These are phyloP conservation scores for Musa schizocarpa DNA, from an alignment of 176 grass and related monocot species.

Conservation along the genomic window DNA sequence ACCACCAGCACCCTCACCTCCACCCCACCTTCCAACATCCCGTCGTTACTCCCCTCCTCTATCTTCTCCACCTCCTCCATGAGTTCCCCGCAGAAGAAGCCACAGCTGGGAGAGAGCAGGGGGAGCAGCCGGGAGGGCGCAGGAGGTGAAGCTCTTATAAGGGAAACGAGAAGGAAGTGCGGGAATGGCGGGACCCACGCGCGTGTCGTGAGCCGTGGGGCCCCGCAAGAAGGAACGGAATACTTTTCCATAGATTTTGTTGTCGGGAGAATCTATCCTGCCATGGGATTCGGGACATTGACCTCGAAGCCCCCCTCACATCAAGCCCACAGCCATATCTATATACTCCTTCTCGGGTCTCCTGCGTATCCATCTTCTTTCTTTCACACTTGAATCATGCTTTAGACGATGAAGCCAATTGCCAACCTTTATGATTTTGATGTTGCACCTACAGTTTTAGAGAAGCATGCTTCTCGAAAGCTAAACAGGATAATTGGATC, in stretches of 20 bases:
- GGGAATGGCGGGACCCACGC: background rate
- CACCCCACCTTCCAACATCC: background rate
- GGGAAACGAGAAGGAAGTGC: background rate
- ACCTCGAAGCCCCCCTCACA: background rate
- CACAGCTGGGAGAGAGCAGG: background rate
- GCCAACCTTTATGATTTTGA: no score
- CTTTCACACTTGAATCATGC: no score
- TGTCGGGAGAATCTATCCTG: conserved; percentile 12
- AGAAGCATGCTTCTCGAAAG: no score
- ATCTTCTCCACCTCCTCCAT: background rate
- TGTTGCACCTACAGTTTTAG: no score
- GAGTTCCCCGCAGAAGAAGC: background rate
- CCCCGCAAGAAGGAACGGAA: background rate
- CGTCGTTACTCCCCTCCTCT: background rate
- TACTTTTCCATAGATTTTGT: conserved; percentile 18
- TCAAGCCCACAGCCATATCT: no score
- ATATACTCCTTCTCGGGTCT: no score
- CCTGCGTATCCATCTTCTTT: no score
- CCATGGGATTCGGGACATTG: conserved; percentile 14
- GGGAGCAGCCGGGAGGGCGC: background rate
- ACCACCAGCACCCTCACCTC: conserved; percentile 14
- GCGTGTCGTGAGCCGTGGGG: conserved; percentile 2
- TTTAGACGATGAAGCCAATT: no score
- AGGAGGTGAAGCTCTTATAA: background rate
- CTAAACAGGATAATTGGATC: no score